phyloP scores from a whole-genome alignment of 2,329 filamentous ascomycete genomes.

The Ophiostoma tasmaniense region DNA sequence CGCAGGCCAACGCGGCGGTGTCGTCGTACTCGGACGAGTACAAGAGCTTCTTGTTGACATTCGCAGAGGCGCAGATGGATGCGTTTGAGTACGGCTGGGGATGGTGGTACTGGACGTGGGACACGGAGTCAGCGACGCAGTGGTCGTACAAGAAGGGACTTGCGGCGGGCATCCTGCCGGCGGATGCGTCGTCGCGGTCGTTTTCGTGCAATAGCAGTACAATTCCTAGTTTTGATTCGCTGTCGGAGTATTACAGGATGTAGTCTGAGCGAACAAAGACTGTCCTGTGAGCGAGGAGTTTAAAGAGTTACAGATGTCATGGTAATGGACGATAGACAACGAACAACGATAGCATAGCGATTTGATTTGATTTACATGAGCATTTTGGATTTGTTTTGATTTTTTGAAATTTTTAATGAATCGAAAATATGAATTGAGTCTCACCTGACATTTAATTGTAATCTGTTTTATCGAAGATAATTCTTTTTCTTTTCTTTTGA shows the following conservation, averaged over 20 bases:
- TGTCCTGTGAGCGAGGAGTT: neutral
- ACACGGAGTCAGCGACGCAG: slow-evolving; percentile 63
- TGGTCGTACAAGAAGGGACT: slow-evolving; percentile 88
- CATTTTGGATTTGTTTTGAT: neutral
- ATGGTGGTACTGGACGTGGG: slow-evolving; percentile 99
- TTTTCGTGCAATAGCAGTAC: slow-evolving; percentile 54
- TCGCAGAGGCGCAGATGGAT: slow-evolving; percentile 93
- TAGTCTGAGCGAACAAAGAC: slow-evolving; percentile 22
- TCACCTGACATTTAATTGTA: neutral
- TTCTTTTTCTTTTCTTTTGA: neutral
- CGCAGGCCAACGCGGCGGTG: slow-evolving; percentile 64
- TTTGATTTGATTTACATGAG: neutral
- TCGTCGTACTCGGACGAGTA: slow-evolving; percentile 61
- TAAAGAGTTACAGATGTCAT: neutral
- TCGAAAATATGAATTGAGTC: too few species aligned
- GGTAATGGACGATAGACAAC: neutral
- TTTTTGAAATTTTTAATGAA: too few species aligned
- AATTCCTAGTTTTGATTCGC: slow-evolving; percentile 45
- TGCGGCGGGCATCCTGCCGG: slow-evolving; percentile 68
- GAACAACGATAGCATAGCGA: neutral
- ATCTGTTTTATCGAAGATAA: too few species aligned
- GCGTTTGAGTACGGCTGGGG: slow-evolving; percentile 90
- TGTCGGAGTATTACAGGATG: slow-evolving; percentile 41
- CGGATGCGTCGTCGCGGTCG: slow-evolving; percentile 59
- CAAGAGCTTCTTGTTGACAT: slow-evolving; percentile 77